Percentiles rank a stretch among this genome's conserved stretches.
phyloP scores from a whole-genome alignment of 2,329 filamentous ascomycete species.

The Lachnellula arida region DNA sequence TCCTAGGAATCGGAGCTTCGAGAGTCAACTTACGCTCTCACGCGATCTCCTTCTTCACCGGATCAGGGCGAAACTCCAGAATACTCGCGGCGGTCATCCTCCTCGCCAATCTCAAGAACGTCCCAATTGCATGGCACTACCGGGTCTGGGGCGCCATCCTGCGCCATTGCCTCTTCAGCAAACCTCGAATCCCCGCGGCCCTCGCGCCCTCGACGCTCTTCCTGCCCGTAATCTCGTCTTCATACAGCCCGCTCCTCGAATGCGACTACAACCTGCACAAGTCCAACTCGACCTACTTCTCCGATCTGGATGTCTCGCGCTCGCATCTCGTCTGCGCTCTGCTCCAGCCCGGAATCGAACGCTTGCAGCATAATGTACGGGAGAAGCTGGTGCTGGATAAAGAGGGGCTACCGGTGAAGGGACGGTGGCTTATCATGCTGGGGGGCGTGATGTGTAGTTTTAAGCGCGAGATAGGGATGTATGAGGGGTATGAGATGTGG shows the following conservation, averaged over 20 bases:
- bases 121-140: conserved; percentile 55
- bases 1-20: conserved; percentile 19
- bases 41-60: conserved; percentile 24
- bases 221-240: conserved; percentile 53
- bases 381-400: conserved; percentile 42
- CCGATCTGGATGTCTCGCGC: conserved; percentile 67
- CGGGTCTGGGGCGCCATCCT: conserved; percentile 44
- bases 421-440: conserved; percentile 58
- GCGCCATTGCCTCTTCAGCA: conserved; percentile 39
- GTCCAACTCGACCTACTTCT: conserved; percentile 66
- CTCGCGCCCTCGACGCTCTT: conserved; percentile 46
- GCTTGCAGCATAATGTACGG: conserved; percentile 44
- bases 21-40: conserved; percentile 19
- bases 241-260: conserved; percentile 56
- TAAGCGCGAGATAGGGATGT: conserved; percentile 66
- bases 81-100: conserved; percentile 35
- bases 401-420: conserved; percentile 44
- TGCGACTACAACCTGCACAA: conserved; percentile 72
- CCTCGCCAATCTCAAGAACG: conserved; percentile 51
- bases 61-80: conserved; percentile 29
- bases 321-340: conserved; percentile 73
- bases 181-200: conserved; percentile 32
- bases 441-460: conserved; percentile 72
- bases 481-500: conserved; percentile 69
- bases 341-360: conserved; percentile 53